Base-by-base conservation (phyloP, 495 filamentous ascomycete genomes). In the Talaromyces stipitatus region DNA sequence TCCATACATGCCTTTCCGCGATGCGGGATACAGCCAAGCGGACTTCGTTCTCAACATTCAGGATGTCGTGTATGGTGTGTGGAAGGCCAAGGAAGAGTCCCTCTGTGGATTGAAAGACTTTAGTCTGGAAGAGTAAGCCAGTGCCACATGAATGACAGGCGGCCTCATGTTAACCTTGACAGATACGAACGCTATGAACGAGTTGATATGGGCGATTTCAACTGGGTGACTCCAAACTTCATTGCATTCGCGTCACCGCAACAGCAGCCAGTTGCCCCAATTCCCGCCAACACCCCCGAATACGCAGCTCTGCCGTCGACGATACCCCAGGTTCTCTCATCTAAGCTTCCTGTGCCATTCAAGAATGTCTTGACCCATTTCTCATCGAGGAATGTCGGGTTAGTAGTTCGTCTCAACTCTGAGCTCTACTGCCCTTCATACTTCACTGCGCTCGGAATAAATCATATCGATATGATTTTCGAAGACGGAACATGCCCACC, bases 171-270 rank as follows among this genome's bases (percentile, higher is more conserved):
- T 45, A 45, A 4, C 22, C n/a, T 67, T 77, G 48, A 77, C 58
- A 89, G 85, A 41, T 90, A 99, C 65, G 94, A 99, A 72, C 86
- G 82, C 65, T 99, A 82, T 60, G 94, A 99, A 71, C 81, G 94
- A 54, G 94, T 97, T 2, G 95, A 99, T 63, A 91, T 96, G 78
- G 94, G 94, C 56, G 94, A 99, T 71, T 99, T 99, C 86, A 99
- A 99, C 78, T 99, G 94, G 94, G 79, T 99, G 47, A 95, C 91
- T 10, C 91, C 91, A 12, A 77, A 89, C 58, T 99, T 99, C 72
- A 82, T 99, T 12, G 94, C 94, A 16, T 97, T 99, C 66, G 94
- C 94, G 14, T 97, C 92, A 12, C 94, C 94, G 9, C 92, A 97
- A 66, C 85, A 87, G 63, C 78, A 81, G 50, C 91, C 90, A 0